Percentiles rank a stretch among this genome's conserved stretches.
These are phyloP conservation scores for Moesziomyces aphidis DNA, from an alignment of 1,284 basidiomycete species.

Conservation along the genomic window DNA sequence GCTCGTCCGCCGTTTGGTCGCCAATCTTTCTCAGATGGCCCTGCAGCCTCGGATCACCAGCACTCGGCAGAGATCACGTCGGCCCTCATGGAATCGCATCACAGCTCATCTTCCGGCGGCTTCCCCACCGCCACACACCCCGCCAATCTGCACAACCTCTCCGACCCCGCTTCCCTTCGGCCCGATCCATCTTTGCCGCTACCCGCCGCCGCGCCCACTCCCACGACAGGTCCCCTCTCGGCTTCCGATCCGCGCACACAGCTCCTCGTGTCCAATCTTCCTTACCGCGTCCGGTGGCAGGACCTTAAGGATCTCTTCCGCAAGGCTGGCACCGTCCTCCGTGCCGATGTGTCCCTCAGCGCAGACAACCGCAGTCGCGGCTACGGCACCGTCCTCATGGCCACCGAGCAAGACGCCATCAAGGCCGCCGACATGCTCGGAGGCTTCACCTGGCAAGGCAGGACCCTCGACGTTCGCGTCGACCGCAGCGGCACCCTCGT, in stretches of 20 bases:
- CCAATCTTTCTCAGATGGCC: conserved; percentile 51
- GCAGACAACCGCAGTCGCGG: conserved; percentile 64
- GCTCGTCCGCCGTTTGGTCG: conserved; percentile 40
- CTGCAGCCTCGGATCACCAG: conserved; percentile 9
- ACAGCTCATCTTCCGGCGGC: conserved; percentile 31
- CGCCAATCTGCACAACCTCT: conserved; percentile 1
- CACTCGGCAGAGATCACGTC: conserved; percentile 15
- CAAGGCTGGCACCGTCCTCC: conserved; percentile 68
- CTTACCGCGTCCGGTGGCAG: conserved; percentile 69
- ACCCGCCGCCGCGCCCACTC: conserved; percentile 10
- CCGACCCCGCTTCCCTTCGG: neutral
- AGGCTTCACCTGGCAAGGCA: conserved; percentile 68
- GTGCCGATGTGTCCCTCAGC: conserved; percentile 68
- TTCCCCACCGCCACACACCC: neutral
- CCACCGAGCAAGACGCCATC: conserved; percentile 66
- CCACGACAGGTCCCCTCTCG: conserved; percentile 51
- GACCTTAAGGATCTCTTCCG: conserved; percentile 69
- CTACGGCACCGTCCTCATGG: conserved; percentile 64
- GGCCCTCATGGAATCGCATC: conserved; percentile 12
- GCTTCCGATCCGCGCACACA: conserved; percentile 83
- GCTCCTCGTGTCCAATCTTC: conserved; percentile 67
- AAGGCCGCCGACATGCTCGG: conserved; percentile 68
- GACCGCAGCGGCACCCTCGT: conserved; percentile 58
- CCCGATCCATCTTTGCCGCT: neutral
- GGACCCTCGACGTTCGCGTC: conserved; percentile 61